Conservation (phyloP, 805 yeast genomes). For the baker's yeast (Saccharomyces cerevisiae) region DNA sequence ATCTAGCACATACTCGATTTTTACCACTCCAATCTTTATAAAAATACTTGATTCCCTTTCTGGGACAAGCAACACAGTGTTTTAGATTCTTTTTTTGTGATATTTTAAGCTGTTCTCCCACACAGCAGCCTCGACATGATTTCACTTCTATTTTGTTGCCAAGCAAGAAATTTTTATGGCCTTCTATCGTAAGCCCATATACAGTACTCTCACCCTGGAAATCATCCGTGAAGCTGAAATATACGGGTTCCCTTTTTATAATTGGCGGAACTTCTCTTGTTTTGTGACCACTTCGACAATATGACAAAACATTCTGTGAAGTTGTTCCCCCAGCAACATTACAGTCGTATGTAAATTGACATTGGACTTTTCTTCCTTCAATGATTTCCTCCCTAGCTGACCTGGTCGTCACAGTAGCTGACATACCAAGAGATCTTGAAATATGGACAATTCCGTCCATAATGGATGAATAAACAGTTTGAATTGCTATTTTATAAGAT, state of each 20-base stretch:
- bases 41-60: conserved; percentile 18
- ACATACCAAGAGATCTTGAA: conserved; percentile 39
- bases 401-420: conserved; percentile 27
- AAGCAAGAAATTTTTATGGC: conserved; percentile 13
- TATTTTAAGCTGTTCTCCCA: conserved; percentile 14
- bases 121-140: conserved; percentile 13
- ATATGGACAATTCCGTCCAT: conserved; percentile 32
- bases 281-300: conserved; percentile 23
- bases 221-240: conserved; percentile 17
- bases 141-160: conserved; percentile 18
- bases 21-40: conserved; percentile 24
- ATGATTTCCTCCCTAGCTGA: conserved; percentile 17
- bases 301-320: conserved; percentile 19
- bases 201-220: conserved; percentile 15
- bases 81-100: conserved; percentile 13
- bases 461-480: conserved; percentile 28
- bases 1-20: conserved; percentile 18
- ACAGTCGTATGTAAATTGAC: conserved; percentile 23
- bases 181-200: conserved; percentile 14
- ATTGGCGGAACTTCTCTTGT: conserved; percentile 8
- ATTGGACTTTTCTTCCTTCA: conserved; percentile 17
- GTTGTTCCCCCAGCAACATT: conserved; percentile 17
- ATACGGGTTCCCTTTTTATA: conserved; percentile 15
- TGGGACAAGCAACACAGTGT: conserved; percentile 20
- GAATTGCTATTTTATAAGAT: conserved; percentile 24